These are phyloP conservation scores for Wickerhamiella kazuoi DNA, from an alignment of 805 yeast species.

Conservation along the genomic window DNA sequence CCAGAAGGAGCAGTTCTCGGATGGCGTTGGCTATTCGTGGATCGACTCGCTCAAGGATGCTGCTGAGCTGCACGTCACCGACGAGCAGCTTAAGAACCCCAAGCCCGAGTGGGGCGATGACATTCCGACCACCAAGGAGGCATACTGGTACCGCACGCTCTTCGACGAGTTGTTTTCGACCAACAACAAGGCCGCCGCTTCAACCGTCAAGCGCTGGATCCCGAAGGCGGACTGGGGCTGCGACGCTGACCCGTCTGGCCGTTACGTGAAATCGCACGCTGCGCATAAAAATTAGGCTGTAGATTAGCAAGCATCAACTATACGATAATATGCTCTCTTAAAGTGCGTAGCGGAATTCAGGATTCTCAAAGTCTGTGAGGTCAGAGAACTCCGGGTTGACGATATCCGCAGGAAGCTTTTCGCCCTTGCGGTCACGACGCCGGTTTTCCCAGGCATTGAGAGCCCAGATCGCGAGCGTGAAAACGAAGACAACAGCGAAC, in stretches of 20 bases:
- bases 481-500: conserved; percentile 25
- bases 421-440: conserved; percentile 20
- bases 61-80: conserved; percentile 71
- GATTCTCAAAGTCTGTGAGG: conserved; percentile 35
- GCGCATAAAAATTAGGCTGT: conserved; percentile 14
- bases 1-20: conserved; percentile 98
- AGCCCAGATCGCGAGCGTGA: conserved; percentile 20
- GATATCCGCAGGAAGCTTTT: conserved; percentile 6
- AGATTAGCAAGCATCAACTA: background rate
- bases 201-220: conserved; percentile 97
- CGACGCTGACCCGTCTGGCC: conserved; percentile 95
- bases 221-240: conserved; percentile 99
- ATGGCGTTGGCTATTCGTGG: conserved; percentile 99
- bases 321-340: too few relatives aligned
- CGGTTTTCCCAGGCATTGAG: conserved; percentile 24
- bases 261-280: conserved; percentile 84
- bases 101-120: conserved; percentile 94
- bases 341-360: conserved; percentile 31
- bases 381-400: conserved; percentile 32
- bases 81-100: conserved; percentile 79
- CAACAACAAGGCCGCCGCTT: conserved; percentile 75
- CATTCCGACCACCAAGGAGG: conserved; percentile 93
- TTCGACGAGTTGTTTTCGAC: conserved; percentile 87
- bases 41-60: conserved; percentile 93
- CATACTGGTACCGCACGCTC: conserved; percentile 95